Base-by-base conservation (phyloP, 2,329 filamentous ascomycete species). In the Monilinia fructicola region DNA sequence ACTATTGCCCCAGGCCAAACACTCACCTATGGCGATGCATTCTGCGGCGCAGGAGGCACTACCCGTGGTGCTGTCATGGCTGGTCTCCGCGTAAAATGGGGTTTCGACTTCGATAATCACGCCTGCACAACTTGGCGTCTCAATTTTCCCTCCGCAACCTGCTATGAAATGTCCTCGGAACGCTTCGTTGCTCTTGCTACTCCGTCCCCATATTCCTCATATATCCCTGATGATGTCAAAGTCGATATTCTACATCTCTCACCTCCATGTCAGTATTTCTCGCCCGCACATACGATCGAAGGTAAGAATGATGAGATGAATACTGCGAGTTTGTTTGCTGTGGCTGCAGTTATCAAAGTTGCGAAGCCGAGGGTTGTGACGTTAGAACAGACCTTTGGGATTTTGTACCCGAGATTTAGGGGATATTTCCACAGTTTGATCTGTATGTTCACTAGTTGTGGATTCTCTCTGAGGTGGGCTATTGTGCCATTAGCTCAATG, bases 221-320 rank as follows among this genome's bases (percentile, higher is more conserved):
- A 31, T 38, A 16, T 56, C 1, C 50, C 60, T n/a, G 48, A 61
- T 18, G 74, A 76, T 2, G 69, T 81, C 11, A 79, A 79, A 4
- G 84, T 89, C 0, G 91, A 95, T 71, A 79, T 94, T 1, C 78
- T 91, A 0, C 92, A 96, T 70, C 77, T 93, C 0, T 92, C 89
- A 0, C 91, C 90, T 0, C 91, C 92, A 0, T 96, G 92, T 66
- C 90, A 94, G 71, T 86, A 84, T 2, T 93, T 88, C 75, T 93
- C 90, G 0, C 85, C 87, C 0, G 89, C 88, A 0, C 88, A 96
- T 67, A 93, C 90, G 0, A 75, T 82, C 0, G 71, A 77, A 0
- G 83, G 84, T 0, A 79, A 79, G 9, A 82, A 87, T 28, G 88
- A 93, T 55, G 89, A 90, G 1, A 81, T 78, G 0, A 95, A 96